Conservation (phyloP, 768 basidiomycete species). For the Lentinula sp. region DNA sequence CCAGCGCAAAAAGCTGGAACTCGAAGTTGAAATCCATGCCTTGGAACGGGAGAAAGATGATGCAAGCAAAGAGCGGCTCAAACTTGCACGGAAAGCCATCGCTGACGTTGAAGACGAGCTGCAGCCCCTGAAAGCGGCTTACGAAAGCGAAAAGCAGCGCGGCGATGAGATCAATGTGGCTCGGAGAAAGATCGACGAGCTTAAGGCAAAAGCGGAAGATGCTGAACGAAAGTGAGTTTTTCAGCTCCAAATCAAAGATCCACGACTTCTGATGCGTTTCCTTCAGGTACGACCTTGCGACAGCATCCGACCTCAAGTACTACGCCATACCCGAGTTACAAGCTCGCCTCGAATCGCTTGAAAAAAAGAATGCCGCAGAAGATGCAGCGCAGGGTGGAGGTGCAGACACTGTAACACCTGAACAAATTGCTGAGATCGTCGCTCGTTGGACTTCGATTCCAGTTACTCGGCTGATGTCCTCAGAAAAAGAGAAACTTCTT, state of each 20-base stretch:
- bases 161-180: constrained; percentile 76
- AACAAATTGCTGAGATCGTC: constrained; percentile 93
- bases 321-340: constrained; percentile 90
- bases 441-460: constrained; percentile 92
- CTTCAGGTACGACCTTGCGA: constrained; percentile 58
- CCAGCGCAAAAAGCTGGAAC: constrained; percentile 81
- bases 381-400: constrained; percentile 54
- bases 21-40: constrained; percentile 94
- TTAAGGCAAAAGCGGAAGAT: constrained; percentile 88
- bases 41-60: constrained; percentile 88
- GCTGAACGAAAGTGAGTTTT: constrained; percentile 61
- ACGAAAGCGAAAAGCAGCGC: constrained; percentile 80
- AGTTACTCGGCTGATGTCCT: constrained; percentile 78
- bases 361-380: constrained; percentile 67
- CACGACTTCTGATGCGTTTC: constrained; percentile 8
- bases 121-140: constrained; percentile 74
- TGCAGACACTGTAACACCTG: constrained; percentile 71
- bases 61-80: constrained; percentile 80
- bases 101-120: constrained; percentile 83
- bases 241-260: constrained; percentile 1
- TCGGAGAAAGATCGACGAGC: constrained; percentile 80
- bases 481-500: constrained; percentile 85
- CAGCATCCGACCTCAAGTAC: constrained; percentile 85
- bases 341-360: constrained; percentile 58
- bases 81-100: constrained; percentile 67